These are phyloP conservation scores for Saprolegnia parasitica DNA, from an alignment of 352 stramenopile species.

Conservation along the genomic window DNA sequence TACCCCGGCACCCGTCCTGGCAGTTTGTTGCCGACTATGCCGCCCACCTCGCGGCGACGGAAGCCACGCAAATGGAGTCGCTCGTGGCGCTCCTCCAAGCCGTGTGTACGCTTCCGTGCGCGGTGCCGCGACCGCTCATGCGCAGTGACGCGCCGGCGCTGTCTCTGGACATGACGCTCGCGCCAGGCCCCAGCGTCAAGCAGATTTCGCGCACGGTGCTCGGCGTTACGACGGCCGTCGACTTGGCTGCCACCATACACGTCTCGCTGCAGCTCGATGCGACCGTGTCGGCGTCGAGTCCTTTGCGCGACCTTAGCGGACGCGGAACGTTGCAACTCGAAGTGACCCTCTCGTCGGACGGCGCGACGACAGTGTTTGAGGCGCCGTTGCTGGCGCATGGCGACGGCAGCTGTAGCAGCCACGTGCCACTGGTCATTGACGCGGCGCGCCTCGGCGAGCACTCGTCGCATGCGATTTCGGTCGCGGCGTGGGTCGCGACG, in stretches of 20 bases:
- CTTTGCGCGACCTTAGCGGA: neutral
- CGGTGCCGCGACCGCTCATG: conserved; percentile 6
- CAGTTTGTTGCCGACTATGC: neutral
- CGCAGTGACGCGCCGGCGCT: neutral
- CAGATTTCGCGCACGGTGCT: conserved; percentile 21
- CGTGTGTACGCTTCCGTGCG: neutral
- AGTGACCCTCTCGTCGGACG: neutral
- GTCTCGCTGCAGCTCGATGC: neutral
- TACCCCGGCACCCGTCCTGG: neutral
- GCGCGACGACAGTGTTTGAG: neutral
- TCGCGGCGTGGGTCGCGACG: conserved; percentile 1
- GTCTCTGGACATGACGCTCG: conserved; percentile 2
- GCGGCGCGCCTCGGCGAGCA: neutral
- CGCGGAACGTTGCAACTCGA: neutral
- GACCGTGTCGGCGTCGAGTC: neutral
- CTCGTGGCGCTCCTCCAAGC: neutral
- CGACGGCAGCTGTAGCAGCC: neutral
- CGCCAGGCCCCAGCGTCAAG: conserved; percentile 6
- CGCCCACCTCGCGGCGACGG: neutral
- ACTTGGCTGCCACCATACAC: conserved; percentile 8
- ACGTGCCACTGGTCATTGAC: neutral
- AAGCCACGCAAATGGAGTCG: neutral
- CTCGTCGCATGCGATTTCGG: neutral
- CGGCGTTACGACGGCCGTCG: neutral
- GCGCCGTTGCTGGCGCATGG: neutral